Conservation (phyloP, 192 early-diverging fungal species). For the Dimargaris xerosporica region DNA sequence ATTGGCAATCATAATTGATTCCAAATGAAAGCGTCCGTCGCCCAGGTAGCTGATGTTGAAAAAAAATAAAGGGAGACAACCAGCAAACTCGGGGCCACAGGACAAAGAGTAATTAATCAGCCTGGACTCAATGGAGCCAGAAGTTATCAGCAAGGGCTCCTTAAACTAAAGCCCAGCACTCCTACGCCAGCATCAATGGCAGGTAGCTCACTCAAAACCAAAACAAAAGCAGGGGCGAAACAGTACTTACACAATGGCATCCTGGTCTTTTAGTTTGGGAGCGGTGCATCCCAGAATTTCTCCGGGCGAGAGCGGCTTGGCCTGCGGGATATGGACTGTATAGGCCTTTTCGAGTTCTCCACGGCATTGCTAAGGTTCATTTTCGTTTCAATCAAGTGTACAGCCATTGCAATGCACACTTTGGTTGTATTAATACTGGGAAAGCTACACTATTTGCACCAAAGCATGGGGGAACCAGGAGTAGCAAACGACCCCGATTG, state of each 20-base stretch:
- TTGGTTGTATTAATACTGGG: neutral
- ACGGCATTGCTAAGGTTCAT: constrained; percentile 19
- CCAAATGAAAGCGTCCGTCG: constrained; percentile 95
- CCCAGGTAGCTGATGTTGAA: constrained; percentile 41
- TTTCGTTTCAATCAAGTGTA: neutral
- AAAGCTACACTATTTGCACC: too few relatives aligned
- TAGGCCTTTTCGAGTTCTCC: constrained; percentile 46
- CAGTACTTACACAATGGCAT: constrained; percentile 49
- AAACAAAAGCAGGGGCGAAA: too few relatives aligned
- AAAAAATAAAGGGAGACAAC: neutral
- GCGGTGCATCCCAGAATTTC: constrained; percentile 95
- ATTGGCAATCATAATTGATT: constrained; percentile 98
- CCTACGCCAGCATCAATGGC: too few relatives aligned
- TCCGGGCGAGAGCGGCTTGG: constrained; percentile 87
- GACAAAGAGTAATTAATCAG: too few relatives aligned
- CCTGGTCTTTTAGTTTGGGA: constrained; percentile 58
- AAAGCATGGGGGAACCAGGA: too few relatives aligned
- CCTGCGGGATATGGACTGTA: constrained; percentile 66
- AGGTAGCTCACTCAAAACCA: too few relatives aligned
- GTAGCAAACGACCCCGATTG: too few relatives aligned
- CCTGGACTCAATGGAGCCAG: too few relatives aligned
- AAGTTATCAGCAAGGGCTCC: too few relatives aligned
- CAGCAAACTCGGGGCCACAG: too few relatives aligned
- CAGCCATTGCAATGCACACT: constrained; percentile 4
- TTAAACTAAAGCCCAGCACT: too few relatives aligned